Evolutionary conservation across 306 rosid genomes (phyloP), one percentile per base, ranked within the genome.

Genomic region (Vigna trinervia): DNA sequence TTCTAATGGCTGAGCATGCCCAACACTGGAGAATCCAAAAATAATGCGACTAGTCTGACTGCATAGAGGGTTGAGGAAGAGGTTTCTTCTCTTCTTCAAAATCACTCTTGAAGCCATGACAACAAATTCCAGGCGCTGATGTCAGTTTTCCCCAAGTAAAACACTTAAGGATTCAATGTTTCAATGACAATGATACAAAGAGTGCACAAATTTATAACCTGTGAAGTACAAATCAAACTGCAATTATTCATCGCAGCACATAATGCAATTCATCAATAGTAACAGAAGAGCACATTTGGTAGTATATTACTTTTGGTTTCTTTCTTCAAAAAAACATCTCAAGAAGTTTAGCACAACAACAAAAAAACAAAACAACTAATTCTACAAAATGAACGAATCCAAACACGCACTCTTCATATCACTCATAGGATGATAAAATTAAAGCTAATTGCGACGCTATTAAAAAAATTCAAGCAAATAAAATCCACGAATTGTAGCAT

Each of bases 51-150:
- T 36, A 20, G 50, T 23, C 43, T 67, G 83, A 60, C 34, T 22
- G 52, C 11, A 45, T 8, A 73, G 26, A 5, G 73, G 46, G 14
- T 48, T 77, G 57, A 38, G 62, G 43, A 77, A 77, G 51, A 78
- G 54, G 74, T 4, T 67, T 39, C 85, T 87, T 60, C 75, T 90
- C 80, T 88, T 84, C 54, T 82, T 80, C 65, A 88, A 79, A 82
- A 93, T 76, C 36, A 87, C 88, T 59, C 79, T 80, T 8, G 88
- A 87, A 66, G 97, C 92, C 96, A 90, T 92, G 66, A 12, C 82
- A 82, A 28, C 36, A 78, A 72, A 38, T 78, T 68, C 46, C 39
- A 66, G 61, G 64, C 71, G 26, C 60, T 26, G 34, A 75, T 50
- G 36, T 19, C 80, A 77, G 4, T 58, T 73, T 15, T 65, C 58